Evolutionary conservation across 2,329 filamentous ascomycete species (phyloP), one percentile per base, ranked within the genome.

Genomic region (Cytospora piceae): DNA sequence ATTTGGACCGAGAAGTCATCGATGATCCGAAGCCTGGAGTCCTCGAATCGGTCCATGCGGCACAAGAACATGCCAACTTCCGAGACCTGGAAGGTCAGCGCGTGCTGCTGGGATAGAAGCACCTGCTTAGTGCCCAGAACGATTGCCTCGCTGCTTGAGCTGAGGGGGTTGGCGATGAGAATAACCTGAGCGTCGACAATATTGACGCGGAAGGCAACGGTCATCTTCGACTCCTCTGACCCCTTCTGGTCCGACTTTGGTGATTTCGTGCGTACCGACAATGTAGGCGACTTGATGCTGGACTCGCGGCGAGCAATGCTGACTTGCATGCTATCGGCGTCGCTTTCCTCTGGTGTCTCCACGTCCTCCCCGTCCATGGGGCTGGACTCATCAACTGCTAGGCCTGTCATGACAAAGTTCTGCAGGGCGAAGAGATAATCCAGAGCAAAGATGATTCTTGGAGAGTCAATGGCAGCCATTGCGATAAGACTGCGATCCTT

Each of bases 1-100:
- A 96, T 83, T 69, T 95, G 91, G 12, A 98, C 82, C 3, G 93
- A 97, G 75, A 99, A 99, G 77, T 99, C 94, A 74, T 99, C 96
- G 37, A 99, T 86, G 68, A 99, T 97, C 22, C 95, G 89, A 56
- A 99, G 83, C 46, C 93, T 88, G 51, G 90, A 94, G 4, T 91
- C 93, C 71, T 99, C 94, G 71, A 98, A 98, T 69, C 89, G 92
- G 77, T 99, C 96, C 95, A 99, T 99, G 15, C 95, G 91, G 74
- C 96, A 99, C 37, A 99, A 78, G 76, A 97, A 99, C 95, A 99
- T 99, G 71, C 95, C 95, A 61, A 98, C 87, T 73, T 98, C 90
- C 9, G 93, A 94, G 3, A 99, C 88, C 74, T 99, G 94, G 74
- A 99, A 85, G 0, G 95, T 97, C 71, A 96, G 85, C 11, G 94